Evolutionary conservation across 2,329 filamentous ascomycete species (phyloP).

Genomic region (Metarhizium humberi): DNA sequence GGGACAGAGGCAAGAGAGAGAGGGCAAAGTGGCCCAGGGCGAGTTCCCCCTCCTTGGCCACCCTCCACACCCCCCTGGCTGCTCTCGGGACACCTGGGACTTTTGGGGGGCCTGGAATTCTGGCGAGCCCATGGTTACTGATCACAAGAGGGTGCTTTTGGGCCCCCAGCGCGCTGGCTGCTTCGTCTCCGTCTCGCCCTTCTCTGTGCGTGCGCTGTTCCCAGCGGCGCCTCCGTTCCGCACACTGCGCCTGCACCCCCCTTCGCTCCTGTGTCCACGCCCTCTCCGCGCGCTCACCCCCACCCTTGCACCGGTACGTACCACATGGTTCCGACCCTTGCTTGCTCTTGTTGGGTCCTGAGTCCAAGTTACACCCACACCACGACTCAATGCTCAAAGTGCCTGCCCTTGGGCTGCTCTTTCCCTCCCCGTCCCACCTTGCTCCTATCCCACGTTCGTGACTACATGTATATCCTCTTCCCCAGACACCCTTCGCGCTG

Average conservation of each 20-base stretch:
- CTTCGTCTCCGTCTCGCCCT: background rate
- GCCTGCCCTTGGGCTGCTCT: constrained; percentile 6
- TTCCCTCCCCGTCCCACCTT: constrained; percentile 9
- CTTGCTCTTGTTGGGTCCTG: constrained; percentile 2
- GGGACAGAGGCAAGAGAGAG: background rate
- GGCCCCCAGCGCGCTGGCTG: constrained; percentile 4
- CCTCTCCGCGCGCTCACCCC: background rate
- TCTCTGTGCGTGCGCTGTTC: background rate
- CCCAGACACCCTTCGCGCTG: constrained; percentile 4
- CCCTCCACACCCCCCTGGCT: background rate
- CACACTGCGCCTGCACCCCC: background rate
- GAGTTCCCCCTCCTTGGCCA: background rate
- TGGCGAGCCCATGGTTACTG: background rate
- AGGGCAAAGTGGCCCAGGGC: background rate
- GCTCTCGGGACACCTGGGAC: background rate
- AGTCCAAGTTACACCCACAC: constrained; percentile 1
- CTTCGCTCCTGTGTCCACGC: background rate
- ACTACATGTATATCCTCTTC: constrained; percentile 9
- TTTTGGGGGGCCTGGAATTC: background rate
- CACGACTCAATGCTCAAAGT: constrained; percentile 3
- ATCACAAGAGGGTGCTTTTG: constrained; percentile 3
- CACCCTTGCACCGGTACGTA: constrained; percentile 3
- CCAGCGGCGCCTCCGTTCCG: background rate
- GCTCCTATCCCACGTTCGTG: constrained; percentile 4
- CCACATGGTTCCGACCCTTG: constrained; percentile 6